phyloP scores from a whole-genome alignment of 768 basidiomycete genomes.

The Boletus sensibilis region DNA sequence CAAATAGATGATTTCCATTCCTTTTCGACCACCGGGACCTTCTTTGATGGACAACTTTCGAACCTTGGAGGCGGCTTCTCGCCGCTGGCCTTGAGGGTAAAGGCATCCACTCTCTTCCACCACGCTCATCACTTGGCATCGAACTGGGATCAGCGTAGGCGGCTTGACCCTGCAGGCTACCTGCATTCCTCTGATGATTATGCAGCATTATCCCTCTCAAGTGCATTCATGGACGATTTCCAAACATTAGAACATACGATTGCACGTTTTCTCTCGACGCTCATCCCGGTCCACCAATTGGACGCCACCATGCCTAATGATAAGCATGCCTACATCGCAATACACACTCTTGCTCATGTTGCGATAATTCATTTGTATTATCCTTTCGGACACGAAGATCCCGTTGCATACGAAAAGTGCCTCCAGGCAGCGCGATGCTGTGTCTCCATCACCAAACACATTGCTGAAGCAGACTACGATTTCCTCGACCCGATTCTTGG shows the following conservation, averaged over 20 bases:
- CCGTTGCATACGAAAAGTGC: constrained; percentile 63
- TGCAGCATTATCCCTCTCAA: constrained; percentile 45
- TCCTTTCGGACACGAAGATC: constrained; percentile 58
- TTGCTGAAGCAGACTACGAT: constrained; percentile 62
- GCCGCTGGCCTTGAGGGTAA: constrained; percentile 62
- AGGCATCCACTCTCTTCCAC: constrained; percentile 74
- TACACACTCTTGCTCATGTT: constrained; percentile 65
- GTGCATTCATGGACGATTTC: constrained; percentile 55
- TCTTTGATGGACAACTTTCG: constrained; percentile 59
- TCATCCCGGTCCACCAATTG: constrained; percentile 65
- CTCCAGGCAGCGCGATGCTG: constrained; percentile 60
- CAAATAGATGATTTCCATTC: constrained; percentile 50
- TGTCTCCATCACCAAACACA: constrained; percentile 58
- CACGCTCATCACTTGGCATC: constrained; percentile 61
- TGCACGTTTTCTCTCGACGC: constrained; percentile 57
- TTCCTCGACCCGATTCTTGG: constrained; percentile 79
- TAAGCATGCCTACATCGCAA: constrained; percentile 55
- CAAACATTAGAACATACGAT: constrained; percentile 63
- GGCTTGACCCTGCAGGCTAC: constrained; percentile 17
- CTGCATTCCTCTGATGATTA: constrained; percentile 23
- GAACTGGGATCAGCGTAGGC: constrained; percentile 60
- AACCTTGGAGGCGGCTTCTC: constrained; percentile 55
- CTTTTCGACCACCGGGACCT: constrained; percentile 59
- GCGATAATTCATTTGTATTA: constrained; percentile 67
- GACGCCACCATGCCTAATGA: constrained; percentile 54